Conservation (phyloP, 805 yeast species). For the Starmerella stellata region DNA sequence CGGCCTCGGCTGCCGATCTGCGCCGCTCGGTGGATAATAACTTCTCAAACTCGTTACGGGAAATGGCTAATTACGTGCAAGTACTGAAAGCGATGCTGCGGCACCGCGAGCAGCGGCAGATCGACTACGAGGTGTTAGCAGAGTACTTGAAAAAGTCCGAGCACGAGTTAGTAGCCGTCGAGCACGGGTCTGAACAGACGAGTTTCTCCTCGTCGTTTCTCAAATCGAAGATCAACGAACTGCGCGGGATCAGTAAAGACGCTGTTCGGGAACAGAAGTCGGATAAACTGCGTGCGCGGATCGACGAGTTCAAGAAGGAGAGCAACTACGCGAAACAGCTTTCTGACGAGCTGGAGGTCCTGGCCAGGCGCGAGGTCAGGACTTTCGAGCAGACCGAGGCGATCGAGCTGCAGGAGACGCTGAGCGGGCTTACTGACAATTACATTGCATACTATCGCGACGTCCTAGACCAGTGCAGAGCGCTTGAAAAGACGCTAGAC, state of each 20-base stretch:
- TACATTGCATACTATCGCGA: slow-evolving; percentile 57
- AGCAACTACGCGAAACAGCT: slow-evolving; percentile 33
- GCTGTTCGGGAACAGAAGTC: slow-evolving; percentile 35
- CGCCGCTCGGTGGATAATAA: slow-evolving; percentile 50
- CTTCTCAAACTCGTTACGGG: slow-evolving; percentile 65
- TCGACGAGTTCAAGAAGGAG: slow-evolving; percentile 33
- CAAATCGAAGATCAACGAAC: slow-evolving; percentile 40
- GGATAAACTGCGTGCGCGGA: slow-evolving; percentile 32
- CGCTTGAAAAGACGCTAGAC: slow-evolving; percentile 10
- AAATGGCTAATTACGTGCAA: slow-evolving; percentile 62
- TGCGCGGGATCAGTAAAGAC: slow-evolving; percentile 46
- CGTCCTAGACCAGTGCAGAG: slow-evolving; percentile 54
- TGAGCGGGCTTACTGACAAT: slow-evolving; percentile 55
- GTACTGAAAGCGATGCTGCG: slow-evolving; percentile 53
- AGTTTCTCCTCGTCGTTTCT: slow-evolving; percentile 33
- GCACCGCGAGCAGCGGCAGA: slow-evolving; percentile 74
- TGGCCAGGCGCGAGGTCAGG: slow-evolving; percentile 37
- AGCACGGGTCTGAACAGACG: slow-evolving; percentile 26
- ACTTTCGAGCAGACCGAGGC: slow-evolving; percentile 68
- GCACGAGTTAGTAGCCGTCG: slow-evolving; percentile 39
- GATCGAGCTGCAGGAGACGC: slow-evolving; percentile 52
- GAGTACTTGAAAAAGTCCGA: slow-evolving; percentile 60
- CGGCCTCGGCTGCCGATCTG: slow-evolving; percentile 29
- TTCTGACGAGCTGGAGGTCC: slow-evolving; percentile 38
- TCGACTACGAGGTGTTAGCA: slow-evolving; percentile 72